Base-by-base conservation (phyloP, 495 filamentous ascomycete species). In the Hyaloscypha finlandica region DNA sequence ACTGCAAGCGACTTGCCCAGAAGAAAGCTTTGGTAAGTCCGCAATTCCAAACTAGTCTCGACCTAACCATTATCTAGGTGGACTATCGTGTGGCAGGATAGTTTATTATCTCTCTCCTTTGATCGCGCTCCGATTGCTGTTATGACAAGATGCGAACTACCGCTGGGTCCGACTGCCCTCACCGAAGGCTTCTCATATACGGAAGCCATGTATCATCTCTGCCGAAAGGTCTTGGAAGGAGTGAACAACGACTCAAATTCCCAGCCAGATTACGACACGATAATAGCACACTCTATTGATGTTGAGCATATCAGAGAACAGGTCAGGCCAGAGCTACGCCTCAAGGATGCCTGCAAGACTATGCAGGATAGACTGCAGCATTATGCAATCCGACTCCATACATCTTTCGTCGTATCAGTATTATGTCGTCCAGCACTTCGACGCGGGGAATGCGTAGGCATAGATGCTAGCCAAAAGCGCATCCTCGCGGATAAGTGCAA, bases 51-150 rank as follows among this genome's bases (percentile, higher is more conserved):
- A 4, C 42, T 6, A 4, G 16, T 19, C 16, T 48, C 4, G 42
- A 37, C 9, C 64, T 30, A 65, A 8, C 70, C 32, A 48, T 19
- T 35, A 16, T 60, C 4, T 35, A 84, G 82, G 82, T 86, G 84
- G 84, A 84, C 81, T 12, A 83, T 82, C 37, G 74, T 81, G 8
- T 86, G 84, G 84, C 84, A 86, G 65, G 84, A 86, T 67, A 83
- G 81, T 3, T 69, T 86, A 30, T 81, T 83, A 0, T 85, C 83
- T 0, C 68, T 86, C 33, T 85, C 83, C 3, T 86, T 86, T 61
- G 84, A 86, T 68, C 81, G 84, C 19, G 61, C 70, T 31, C 72
- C 72, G n/a, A 71, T 74, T n/a, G 66, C 72, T 4, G 31, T 64
- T 9, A 71, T 68, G 65, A 70, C 70, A 1, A 33, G 63, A 59